Percentiles rank a stretch among this genome's conserved stretches.
Conservation (phyloP, 2,329 filamentous ascomycete genomes). For the Fusarium hainanense region DNA sequence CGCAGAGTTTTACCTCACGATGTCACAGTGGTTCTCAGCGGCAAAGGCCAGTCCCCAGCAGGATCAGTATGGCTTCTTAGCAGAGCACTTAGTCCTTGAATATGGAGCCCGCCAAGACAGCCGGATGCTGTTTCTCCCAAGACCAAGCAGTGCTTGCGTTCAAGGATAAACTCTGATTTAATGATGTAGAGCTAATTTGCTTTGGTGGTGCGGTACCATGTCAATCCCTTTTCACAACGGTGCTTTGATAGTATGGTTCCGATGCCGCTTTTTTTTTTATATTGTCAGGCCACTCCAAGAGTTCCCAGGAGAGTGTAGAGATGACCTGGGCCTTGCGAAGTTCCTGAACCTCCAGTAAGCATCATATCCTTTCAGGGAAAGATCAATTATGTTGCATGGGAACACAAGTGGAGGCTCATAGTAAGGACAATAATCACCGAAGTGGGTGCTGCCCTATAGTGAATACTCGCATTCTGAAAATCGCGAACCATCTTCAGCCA, state of each 20-base stretch:
- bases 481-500: not conserved
- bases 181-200: not conserved
- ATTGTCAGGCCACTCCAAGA: slow-evolving; percentile 36
- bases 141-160: not conserved
- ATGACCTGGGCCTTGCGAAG: not conserved
- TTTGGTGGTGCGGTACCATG: not conserved
- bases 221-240: not conserved
- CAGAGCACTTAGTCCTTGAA: slow-evolving; percentile 10
- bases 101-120: slow-evolving; percentile 36
- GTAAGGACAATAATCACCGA: slow-evolving; percentile 23
- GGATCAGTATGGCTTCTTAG: slow-evolving; percentile 10
- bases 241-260: not conserved
- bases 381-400: slow-evolving; percentile 1
- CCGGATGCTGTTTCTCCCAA: slow-evolving; percentile 22
- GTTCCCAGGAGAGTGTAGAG: not conserved
- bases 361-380: not conserved
- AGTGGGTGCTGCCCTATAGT: slow-evolving; percentile 9
- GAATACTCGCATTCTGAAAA: not conserved
- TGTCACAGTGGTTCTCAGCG: slow-evolving; percentile 20
- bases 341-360: not conserved
- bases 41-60: slow-evolving; percentile 19
- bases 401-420: slow-evolving; percentile 19
- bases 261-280: slow-evolving; percentile 33
- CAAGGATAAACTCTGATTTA: not conserved
- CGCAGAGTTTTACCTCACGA: slow-evolving; percentile 11